Evolutionary conservation across 495 filamentous ascomycete species (phyloP).

Genomic region (Aspergillus cristatus): DNA sequence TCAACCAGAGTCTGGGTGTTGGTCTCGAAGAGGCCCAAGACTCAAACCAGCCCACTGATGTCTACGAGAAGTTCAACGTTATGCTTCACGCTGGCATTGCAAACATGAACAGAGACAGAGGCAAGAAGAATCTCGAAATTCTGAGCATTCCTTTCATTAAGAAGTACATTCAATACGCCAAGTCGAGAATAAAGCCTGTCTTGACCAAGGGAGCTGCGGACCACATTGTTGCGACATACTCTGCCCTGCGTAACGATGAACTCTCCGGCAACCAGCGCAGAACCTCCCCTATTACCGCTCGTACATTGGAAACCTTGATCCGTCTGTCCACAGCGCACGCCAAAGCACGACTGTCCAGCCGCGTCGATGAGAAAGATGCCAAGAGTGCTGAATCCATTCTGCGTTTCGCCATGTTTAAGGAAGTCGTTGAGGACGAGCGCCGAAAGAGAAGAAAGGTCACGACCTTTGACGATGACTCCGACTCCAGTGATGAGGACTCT

Average conservation of each 20-base stretch:
- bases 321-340: constrained; percentile 95
- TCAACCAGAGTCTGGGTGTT: constrained; percentile 77
- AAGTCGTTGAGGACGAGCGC: constrained; percentile 82
- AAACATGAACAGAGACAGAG: constrained; percentile 56
- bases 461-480: constrained; percentile 39
- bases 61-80: constrained; percentile 92
- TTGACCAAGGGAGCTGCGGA: constrained; percentile 89
- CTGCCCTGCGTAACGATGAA: constrained; percentile 89
- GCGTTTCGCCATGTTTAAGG: constrained; percentile 95
- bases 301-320: constrained; percentile 95
- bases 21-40: constrained; percentile 73
- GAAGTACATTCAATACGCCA: constrained; percentile 99
- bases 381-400: constrained; percentile 82
- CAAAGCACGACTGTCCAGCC: constrained; percentile 80
- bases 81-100: constrained; percentile 94
- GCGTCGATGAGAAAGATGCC: constrained; percentile 90
- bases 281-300: constrained; percentile 90
- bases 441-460: constrained; percentile 56
- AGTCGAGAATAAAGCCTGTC: constrained; percentile 80
- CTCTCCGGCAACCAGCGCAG: constrained; percentile 88
- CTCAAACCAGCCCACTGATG: constrained; percentile 65
- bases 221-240: constrained; percentile 88
- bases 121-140: constrained; percentile 72
- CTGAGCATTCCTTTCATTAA: constrained; percentile 98
- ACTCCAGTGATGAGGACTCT: constrained; percentile 29